Evolutionary conservation across 805 yeast species (phyloP), one percentile per base, ranked within the genome.

Genomic region (Osmozyma mogii): DNA sequence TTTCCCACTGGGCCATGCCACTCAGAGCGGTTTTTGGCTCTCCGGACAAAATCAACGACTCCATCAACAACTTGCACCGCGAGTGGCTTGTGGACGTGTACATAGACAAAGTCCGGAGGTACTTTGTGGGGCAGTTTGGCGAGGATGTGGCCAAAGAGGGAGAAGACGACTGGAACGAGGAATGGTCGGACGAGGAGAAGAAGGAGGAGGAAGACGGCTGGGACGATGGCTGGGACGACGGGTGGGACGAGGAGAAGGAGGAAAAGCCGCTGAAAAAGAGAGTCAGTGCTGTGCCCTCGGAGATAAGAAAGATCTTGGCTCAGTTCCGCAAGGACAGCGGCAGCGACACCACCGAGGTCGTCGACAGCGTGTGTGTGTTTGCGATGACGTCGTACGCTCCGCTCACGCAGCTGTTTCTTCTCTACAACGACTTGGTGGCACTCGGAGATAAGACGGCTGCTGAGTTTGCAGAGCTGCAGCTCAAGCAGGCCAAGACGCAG

Each of bases 71-170:
- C 12, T 41, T 61, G 19, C 47, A 59, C 33, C 24, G 37, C 20
- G 49, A 59, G 27, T 60, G 62, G 59, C 31, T 52, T 3, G 35
- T 49, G 9, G 60, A 58, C 25, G 52, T 49, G 24, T 59, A 50
- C 35, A 52, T 62, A 21, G 48, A 55, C 23, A 38, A 40, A 28
- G 44, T 61, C 12, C 43, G 62, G 22, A 24, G 29, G 4, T 30
- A 41, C 4, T 54, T 50, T 30, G 37, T 22, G 17, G 29, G 23
- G 4, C 29, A 33, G 13, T 11, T 37, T 8, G 35, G 45, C 22
- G 17, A 29, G 4, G 27, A 31, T 3, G 30, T 38, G 13, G 13
- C 25, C 7, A 32, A 36, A 5, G 37, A 35, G 9, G 32, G 34
- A 9, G 44, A 8, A 3, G 27, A 32, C 13, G 43, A 30, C 9